Percentiles rank a stretch among this genome's conserved stretches.
These are phyloP conservation scores for Epichloe brachyelytri DNA, from an alignment of 2,329 filamentous ascomycete genomes.

Conservation along the genomic window DNA sequence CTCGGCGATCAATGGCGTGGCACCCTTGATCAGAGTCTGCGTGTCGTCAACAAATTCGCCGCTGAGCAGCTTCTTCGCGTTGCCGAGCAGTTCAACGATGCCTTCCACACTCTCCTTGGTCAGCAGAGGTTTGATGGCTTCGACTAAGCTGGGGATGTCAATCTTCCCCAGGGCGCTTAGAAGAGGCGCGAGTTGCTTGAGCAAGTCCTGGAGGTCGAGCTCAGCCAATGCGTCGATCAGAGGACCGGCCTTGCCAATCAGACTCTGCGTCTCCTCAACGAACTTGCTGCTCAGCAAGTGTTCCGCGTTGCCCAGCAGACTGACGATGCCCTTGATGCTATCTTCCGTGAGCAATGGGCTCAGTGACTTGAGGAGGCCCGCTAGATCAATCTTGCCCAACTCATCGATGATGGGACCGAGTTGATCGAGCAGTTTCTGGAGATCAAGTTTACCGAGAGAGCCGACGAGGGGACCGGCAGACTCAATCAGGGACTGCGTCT, in stretches of 20 bases:
- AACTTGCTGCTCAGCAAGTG: slow-evolving; percentile 18
- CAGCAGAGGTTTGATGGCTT: slow-evolving; percentile 17
- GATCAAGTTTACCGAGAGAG: slow-evolving; percentile 21
- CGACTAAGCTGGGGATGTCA: slow-evolving; percentile 16
- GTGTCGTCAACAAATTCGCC: slow-evolving; percentile 15
- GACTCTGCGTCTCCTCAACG: slow-evolving; percentile 17
- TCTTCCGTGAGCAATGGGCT: slow-evolving; percentile 19
- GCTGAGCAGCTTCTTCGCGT: slow-evolving; percentile 18
- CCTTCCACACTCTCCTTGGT: slow-evolving; percentile 19
- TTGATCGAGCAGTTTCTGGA: slow-evolving; percentile 18
- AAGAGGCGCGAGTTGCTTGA: slow-evolving; percentile 12
- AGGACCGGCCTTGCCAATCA: slow-evolving; percentile 20
- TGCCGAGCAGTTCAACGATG: slow-evolving; percentile 21
- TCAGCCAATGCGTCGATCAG: slow-evolving; percentile 11
- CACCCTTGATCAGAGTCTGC: slow-evolving; percentile 19
- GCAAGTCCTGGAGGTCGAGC: slow-evolving; percentile 9
- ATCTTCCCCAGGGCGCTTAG: slow-evolving; percentile 16
- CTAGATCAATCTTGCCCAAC: slow-evolving; percentile 19
- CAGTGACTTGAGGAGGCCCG: slow-evolving; percentile 16
- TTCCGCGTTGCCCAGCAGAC: slow-evolving; percentile 20
- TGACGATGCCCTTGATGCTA: slow-evolving; percentile 19
- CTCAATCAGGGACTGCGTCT: slow-evolving; percentile 15
- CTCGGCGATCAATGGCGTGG: slow-evolving; percentile 15
- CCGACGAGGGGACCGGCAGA: slow-evolving; percentile 20
- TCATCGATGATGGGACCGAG: slow-evolving; percentile 19